These are phyloP conservation scores for Penicillium griseofulvum DNA, from an alignment of 2,329 filamentous ascomycete species.

Conservation along the genomic window DNA sequence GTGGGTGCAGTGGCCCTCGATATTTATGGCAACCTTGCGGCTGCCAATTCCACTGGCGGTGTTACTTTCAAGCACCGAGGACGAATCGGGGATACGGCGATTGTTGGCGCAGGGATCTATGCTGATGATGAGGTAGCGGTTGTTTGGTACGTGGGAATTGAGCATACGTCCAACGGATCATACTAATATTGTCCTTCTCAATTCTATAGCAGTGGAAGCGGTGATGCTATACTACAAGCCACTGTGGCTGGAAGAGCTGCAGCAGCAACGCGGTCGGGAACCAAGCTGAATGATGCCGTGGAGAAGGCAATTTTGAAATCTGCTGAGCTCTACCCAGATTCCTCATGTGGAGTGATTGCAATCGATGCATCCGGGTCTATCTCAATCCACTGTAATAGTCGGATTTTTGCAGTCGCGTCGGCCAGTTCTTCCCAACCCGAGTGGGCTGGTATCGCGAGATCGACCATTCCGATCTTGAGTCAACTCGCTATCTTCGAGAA, in stretches of 20 bases:
- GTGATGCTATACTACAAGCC: not conserved
- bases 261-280: not conserved
- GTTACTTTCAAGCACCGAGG: not conserved
- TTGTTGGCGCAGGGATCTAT: not conserved
- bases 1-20: not conserved
- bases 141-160: not conserved
- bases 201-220: not conserved
- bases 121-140: not conserved
- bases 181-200: not conserved
- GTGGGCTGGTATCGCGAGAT: not conserved
- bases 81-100: not conserved
- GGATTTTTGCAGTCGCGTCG: not conserved
- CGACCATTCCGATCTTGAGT: not conserved
- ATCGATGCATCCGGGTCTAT: not conserved
- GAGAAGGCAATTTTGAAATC: not conserved
- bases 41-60: not conserved
- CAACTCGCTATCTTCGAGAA: not conserved
- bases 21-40: not conserved
- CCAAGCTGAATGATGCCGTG: not conserved
- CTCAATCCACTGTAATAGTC: not conserved
- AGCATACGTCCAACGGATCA: not conserved
- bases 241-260: not conserved
- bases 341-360: not conserved
- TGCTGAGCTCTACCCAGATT: not conserved
- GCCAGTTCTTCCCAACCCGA: not conserved